Evolutionary conservation across 1,284 basidiomycete species (phyloP).

Genomic region (Cystobasidium sp.): DNA sequence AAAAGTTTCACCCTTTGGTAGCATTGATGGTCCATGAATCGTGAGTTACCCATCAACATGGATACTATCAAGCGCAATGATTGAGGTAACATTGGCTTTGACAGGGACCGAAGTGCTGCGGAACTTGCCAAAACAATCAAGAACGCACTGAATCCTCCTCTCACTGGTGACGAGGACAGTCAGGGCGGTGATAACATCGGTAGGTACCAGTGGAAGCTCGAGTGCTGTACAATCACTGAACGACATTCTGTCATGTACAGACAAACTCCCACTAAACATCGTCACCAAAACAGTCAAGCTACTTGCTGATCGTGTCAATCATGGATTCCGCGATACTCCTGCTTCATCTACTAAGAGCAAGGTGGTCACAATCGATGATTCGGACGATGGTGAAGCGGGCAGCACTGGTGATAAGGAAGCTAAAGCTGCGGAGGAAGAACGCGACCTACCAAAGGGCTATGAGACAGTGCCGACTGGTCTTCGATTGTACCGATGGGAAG

Average conservation of each 20-base stretch:
- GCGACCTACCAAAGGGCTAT: slow-evolving; percentile 24
- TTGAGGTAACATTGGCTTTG: slow-evolving; percentile 2
- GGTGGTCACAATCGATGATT: slow-evolving; percentile 58
- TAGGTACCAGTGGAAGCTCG: neutral
- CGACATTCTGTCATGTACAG: neutral
- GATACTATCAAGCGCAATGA: neutral
- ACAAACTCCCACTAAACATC: slow-evolving; percentile 2
- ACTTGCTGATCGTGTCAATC: slow-evolving; percentile 70
- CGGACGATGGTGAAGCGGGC: neutral
- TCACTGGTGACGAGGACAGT: slow-evolving; percentile 46
- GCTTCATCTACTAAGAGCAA: slow-evolving; percentile 60
- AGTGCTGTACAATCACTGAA: neutral
- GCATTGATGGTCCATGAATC: slow-evolving; percentile 81
- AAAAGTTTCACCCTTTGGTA: slow-evolving; percentile 71
- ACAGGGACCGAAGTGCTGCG: slow-evolving; percentile 69
- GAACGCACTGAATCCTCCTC: slow-evolving; percentile 52
- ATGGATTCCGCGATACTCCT: slow-evolving; percentile 66
- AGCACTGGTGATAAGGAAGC: neutral
- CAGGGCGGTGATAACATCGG: slow-evolving; percentile 40
- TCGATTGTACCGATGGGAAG: slow-evolving; percentile 87
- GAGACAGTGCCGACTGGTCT: slow-evolving; percentile 55
- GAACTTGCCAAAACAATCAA: slow-evolving; percentile 70
- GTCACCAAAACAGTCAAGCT: slow-evolving; percentile 63
- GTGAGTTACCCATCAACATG: slow-evolving; percentile 58
- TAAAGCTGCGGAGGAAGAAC: neutral